Conservation (phyloP, 164 flowering plant species). For the Sextonia rubra region DNA sequence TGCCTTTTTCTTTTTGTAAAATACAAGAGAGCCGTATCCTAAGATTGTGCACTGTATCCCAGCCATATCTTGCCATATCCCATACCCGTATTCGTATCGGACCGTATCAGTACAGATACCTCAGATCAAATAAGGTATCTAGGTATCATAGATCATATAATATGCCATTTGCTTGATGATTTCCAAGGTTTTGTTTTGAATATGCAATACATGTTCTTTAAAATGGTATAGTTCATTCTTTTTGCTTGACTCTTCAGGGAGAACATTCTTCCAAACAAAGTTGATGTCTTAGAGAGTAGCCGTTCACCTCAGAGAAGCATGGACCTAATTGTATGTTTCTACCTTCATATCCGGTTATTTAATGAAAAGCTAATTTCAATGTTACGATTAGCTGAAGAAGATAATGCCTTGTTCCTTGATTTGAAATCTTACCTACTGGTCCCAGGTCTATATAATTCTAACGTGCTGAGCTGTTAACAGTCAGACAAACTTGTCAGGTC, state of each 20-base stretch:
- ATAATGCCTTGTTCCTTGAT: neutral
- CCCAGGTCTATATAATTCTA: neutral
- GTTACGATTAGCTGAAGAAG: too few relatives aligned
- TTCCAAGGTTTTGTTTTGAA: neutral
- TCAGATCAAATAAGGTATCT: too few relatives aligned
- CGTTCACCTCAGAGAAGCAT: neutral
- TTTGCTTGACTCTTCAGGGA: conserved; percentile 2
- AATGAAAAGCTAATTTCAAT: neutral
- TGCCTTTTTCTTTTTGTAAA: too few relatives aligned
- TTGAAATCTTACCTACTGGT: neutral
- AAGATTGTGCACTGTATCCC: too few relatives aligned
- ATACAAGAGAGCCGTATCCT: too few relatives aligned
- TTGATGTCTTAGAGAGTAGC: neutral
- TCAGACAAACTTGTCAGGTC: too few relatives aligned
- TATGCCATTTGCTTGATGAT: neutral
- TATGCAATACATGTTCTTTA: neutral
- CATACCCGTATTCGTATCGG: too few relatives aligned
- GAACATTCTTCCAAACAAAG: neutral
- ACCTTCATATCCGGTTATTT: neutral
- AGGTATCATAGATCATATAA: too few relatives aligned
- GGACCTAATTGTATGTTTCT: neutral
- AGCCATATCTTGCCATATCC: too few relatives aligned
- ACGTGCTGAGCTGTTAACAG: neutral
- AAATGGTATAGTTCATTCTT: neutral
- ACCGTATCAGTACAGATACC: too few relatives aligned